Evolutionary conservation across 257 asterid species (phyloP), one percentile per base, ranked within the genome.

Genomic region (Plantago major): DNA sequence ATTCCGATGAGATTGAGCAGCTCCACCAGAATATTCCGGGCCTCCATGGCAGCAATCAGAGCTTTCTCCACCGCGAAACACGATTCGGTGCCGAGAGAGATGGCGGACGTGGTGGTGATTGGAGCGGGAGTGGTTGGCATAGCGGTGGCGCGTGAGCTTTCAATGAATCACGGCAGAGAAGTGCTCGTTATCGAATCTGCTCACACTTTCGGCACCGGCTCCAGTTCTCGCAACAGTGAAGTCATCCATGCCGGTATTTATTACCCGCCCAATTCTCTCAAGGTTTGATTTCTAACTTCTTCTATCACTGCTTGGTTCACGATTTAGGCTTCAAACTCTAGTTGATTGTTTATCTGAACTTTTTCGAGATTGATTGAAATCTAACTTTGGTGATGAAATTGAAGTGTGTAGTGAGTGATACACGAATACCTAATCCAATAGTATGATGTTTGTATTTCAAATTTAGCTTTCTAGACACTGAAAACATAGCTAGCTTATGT

Each of bases 61-160:
- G 1, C 40, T 4, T 33, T 33, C 40, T 33, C 40, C 40, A 4
- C 40, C 12, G 48, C 78, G 0, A 57, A 52, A 22, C 56, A 22
- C 67, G 42, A 60, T 42, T 78, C 81, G 44, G 73, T 78, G 43
- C 76, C 94, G 11, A 74, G 10, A 19, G 96, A 84, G 68, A 68
- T 58, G 61, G 83, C 76, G 59, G 96, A 88, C 53, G 87, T 76
- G 62, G 93, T 90, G 71, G 95, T 88, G 67, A 79, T 88, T 33
- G 98, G 94, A 14, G 98, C 94, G 56, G 98, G 98, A 47, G 79
- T 85, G 65, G 95, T 88, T 68, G 98, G 95, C 42, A 70, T 88
- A 66, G 89, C 98, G 60, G 84, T 88, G 70, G 95, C 98, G 69
- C 85, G 95, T 79, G 94, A 88, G 74, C 91, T 88, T 12, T 78